Conservation (phyloP, 2,329 filamentous ascomycete species). For the Ceratocystis diversiconidia region DNA sequence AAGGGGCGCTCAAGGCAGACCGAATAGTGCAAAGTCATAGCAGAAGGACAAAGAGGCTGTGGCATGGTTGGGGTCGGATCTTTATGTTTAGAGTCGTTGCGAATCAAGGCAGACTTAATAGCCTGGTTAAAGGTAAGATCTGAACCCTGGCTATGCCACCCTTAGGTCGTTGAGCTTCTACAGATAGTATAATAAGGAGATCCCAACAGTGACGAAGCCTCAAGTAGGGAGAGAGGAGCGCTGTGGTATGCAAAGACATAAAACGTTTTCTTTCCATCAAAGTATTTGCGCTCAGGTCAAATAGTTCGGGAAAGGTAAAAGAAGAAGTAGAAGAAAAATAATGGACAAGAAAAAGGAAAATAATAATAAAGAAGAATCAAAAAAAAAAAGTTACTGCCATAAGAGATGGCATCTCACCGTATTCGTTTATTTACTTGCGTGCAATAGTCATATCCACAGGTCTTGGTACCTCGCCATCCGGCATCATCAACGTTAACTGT, state of each 20-base stretch:
- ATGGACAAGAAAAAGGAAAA: constrained; percentile 4
- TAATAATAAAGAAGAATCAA: not conserved
- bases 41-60: not conserved
- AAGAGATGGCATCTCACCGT: not conserved
- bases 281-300: not conserved
- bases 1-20: not conserved
- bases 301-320: not conserved
- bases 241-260: not conserved
- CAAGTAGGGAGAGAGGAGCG: not conserved
- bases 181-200: not conserved
- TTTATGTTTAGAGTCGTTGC: not conserved
- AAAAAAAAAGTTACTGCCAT: not conserved
- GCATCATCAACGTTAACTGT: constrained; percentile 37
- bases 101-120: not conserved
- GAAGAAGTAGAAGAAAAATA: not conserved
- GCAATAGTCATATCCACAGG: constrained; percentile 25
- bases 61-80: not conserved
- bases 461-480: constrained; percentile 34
- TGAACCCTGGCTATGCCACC: not conserved
- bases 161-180: not conserved
- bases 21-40: not conserved
- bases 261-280: not conserved
- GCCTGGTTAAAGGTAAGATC: not conserved
- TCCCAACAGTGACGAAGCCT: not conserved
- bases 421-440: not conserved